Evolutionary conservation across 2,329 filamentous ascomycete species (phyloP), one percentile per base, ranked within the genome.

Genomic region (Penicillium janthinellum): DNA sequence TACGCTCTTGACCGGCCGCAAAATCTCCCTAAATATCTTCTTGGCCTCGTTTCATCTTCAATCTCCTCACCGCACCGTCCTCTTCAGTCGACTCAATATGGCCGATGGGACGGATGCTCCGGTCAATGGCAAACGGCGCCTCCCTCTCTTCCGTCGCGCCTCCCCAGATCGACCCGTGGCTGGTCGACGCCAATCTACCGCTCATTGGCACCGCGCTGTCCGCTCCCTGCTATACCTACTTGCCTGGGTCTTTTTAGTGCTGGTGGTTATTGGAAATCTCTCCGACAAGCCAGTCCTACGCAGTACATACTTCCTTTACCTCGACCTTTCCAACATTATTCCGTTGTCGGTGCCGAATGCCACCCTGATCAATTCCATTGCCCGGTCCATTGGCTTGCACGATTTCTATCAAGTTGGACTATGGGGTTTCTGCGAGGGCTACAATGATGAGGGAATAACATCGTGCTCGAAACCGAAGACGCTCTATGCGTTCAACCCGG

Each of bases 361-460:
- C 10, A 78, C 83, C 25, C 83, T 96, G 48, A 89, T 96, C 76
- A 96, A 96, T 80, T 92, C 88, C 48, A 92, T 96, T 65, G 92
- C 92, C 4, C 88, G 91, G 54, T 91, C 89, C 22, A 82, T 97
- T 56, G 94, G 93, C 34, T 83, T 97, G 51, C 92, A 96, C 74
- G 94, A 97, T 76, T 97, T 96, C 78, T 97, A 97, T 77, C 90
- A 92, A 70, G 90, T 96, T 31, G 93, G 93, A 5, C 79, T 97
- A 42, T 98, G 94, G 94, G 89, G 88, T 60, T 96, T 90, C 75
- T 98, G 94, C 76, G 91, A 96, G 75, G 93, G 93, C 20, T 96
- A 93, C 75, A 81, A 86, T 57, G 83, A 85, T 67, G 82, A 88
- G 77, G 76, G 77, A 10, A 87, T 95, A 63, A 94, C 91, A 0